phyloP scores from a whole-genome alignment of 2,329 filamentous ascomycete species.

The Pseudocercospora pini-densiflorae region DNA sequence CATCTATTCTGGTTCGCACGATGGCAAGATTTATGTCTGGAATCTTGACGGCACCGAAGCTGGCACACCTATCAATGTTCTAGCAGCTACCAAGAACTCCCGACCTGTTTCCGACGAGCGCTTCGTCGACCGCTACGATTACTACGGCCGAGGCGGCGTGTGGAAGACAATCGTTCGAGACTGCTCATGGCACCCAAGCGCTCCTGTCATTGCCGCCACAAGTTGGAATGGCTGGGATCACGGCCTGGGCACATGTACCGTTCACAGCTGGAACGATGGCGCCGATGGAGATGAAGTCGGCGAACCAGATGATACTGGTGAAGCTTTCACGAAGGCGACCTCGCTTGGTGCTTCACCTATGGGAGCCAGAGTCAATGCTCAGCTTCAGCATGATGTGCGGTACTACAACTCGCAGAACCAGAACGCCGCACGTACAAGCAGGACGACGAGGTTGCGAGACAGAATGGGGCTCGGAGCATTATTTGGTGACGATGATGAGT shows the following conservation, averaged over 20 bases:
- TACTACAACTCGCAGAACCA: slow-evolving; percentile 42
- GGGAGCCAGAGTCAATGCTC: slow-evolving; percentile 65
- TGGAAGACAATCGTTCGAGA: slow-evolving; percentile 85
- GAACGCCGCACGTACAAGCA: neutral
- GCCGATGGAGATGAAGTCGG: slow-evolving; percentile 64
- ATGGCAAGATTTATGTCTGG: slow-evolving; percentile 89
- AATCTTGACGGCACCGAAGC: slow-evolving; percentile 90
- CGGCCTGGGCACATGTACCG: slow-evolving; percentile 72
- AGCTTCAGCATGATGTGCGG: slow-evolving; percentile 55
- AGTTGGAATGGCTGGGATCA: slow-evolving; percentile 80
- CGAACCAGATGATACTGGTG: slow-evolving; percentile 27
- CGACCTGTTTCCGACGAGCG: slow-evolving; percentile 60
- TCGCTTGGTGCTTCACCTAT: slow-evolving; percentile 45
- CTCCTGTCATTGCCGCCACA: slow-evolving; percentile 83
- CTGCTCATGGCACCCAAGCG: slow-evolving; percentile 87
- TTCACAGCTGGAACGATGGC: slow-evolving; percentile 78
- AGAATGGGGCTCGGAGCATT: slow-evolving; percentile 34
- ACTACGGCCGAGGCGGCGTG: slow-evolving; percentile 58
- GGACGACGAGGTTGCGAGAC: slow-evolving; percentile 30
- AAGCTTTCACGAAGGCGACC: slow-evolving; percentile 38
- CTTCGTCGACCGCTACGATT: slow-evolving; percentile 61
- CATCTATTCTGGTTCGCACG: slow-evolving; percentile 88
- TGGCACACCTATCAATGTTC: slow-evolving; percentile 72
- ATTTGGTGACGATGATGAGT: slow-evolving; percentile 32
- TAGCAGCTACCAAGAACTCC: slow-evolving; percentile 67